Conservation (phyloP, 495 filamentous ascomycete genomes). For the Xylaria nigripes region DNA sequence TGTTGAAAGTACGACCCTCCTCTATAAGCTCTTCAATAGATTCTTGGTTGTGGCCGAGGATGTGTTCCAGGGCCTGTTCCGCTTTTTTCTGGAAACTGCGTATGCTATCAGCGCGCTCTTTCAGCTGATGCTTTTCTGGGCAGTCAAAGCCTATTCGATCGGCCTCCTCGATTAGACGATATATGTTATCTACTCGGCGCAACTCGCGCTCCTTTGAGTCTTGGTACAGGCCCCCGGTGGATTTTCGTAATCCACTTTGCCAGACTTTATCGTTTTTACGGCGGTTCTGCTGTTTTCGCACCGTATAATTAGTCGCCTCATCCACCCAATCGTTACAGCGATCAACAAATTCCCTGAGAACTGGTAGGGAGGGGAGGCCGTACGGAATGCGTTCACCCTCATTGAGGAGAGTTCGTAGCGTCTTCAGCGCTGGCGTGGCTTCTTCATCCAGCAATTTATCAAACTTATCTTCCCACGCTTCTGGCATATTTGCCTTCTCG, state of each 20-base stretch:
- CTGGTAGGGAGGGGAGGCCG: conserved; percentile 74
- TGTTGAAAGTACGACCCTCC: conserved; percentile 77
- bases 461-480: conserved; percentile 86
- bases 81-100: conserved; percentile 77
- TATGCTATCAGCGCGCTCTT: conserved; percentile 82
- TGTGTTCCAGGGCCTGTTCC: conserved; percentile 52
- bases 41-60: conserved; percentile 49
- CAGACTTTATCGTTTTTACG: conserved; percentile 94
- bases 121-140: conserved; percentile 79
- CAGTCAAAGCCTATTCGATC: conserved; percentile 90
- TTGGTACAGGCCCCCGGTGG: conserved; percentile 50
- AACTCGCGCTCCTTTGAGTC: conserved; percentile 88
- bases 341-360: conserved; percentile 82
- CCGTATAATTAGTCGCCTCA: conserved; percentile 93
- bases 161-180: conserved; percentile 73
- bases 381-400: conserved; percentile 98
- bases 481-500: conserved; percentile 78
- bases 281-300: conserved; percentile 95
- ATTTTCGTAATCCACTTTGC: conserved; percentile 60
- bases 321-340: conserved; percentile 97
- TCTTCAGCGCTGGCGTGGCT: conserved; percentile 75
- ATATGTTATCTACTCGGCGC: conserved; percentile 83
- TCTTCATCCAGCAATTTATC: conserved; percentile 75
- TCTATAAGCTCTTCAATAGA: conserved; percentile 88
- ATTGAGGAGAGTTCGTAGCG: conserved; percentile 70